phyloP scores from a whole-genome alignment of 202 grass and related monocot species.

The Eragrostis tef region DNA sequence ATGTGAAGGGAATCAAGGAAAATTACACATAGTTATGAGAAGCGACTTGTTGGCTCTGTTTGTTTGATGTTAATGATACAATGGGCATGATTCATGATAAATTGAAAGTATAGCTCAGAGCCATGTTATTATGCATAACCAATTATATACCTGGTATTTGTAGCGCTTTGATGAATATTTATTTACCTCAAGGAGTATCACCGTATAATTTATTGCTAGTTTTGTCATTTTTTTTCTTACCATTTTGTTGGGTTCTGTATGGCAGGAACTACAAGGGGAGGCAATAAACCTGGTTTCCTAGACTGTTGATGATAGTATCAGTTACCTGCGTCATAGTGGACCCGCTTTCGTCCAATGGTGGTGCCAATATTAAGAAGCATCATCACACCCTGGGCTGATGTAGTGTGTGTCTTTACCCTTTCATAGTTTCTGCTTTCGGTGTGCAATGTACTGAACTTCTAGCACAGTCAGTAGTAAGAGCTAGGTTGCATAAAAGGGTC shows the following conservation, averaged over 20 bases:
- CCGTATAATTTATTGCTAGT: constrained; percentile 4
- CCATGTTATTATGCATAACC: neutral
- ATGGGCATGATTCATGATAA: neutral
- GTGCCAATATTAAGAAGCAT: constrained; percentile 73
- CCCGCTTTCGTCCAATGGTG: constrained; percentile 60
- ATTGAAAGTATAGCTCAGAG: neutral
- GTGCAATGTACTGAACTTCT: constrained; percentile 54
- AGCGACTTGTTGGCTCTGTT: neutral
- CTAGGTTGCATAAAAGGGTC: constrained; percentile 53
- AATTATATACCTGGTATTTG: neutral
- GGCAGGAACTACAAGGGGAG: constrained; percentile 48
- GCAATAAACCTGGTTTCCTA: constrained; percentile 51
- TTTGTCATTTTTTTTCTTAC: constrained; percentile 11
- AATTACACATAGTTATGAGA: neutral
- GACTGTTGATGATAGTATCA: constrained; percentile 16
- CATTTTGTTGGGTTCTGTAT: constrained; percentile 1
- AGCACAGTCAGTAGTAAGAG: constrained; percentile 27
- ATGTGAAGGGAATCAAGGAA: constrained; percentile 25
- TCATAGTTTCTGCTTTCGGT: constrained; percentile 46
- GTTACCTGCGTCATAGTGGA: constrained; percentile 54
- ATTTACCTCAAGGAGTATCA: neutral
- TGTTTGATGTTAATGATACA: neutral
- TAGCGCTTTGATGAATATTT: neutral
- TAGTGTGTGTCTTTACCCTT: constrained; percentile 51
- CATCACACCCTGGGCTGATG: constrained; percentile 60